Evolutionary conservation across 148 eudicot genomes (phyloP), one percentile per base, ranked within the genome.

Genomic region (Rhododendron ovatum): DNA sequence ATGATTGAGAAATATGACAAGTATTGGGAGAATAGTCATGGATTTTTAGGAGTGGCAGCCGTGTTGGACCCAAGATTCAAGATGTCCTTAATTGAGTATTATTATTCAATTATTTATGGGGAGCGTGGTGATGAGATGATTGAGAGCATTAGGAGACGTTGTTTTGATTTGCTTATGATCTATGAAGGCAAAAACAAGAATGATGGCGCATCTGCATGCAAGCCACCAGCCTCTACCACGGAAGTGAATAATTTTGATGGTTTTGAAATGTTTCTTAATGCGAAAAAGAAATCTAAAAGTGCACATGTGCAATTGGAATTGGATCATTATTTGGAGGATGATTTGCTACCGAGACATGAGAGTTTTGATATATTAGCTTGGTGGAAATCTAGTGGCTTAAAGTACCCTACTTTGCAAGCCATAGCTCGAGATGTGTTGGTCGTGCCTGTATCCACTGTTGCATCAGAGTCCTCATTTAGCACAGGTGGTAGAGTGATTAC

Each of bases 361-460:
- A 53, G 35, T 83, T 83, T 83, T 1, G 84, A 80, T 78, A 35
- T 88, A 5, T 33, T 88, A 18, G 20, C 24, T n/a, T 78, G 80
- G 84, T 89, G 87, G 89, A 85, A 55, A 37, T 3, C 50, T 4
- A 48, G 20, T 35, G 41, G 3, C 1, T 12, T 17, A 2, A 18
- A 67, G 39, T 77, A 43, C 50, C 82, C 86, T n/a, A 79, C 76
- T 22, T 18, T 82, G 37, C 61, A 83, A 45, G 85, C 55, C 76
- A 89, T 89, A 81, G 86, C 75, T 26, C 59, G 55, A 35, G 89
- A 87, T 85, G 67, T 89, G 63, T 69, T 89, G 3, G 91, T 81
- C 45, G 82, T 85, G 51, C 87, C 86, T 1, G 39, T 82, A 4
- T 82, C 69, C 2, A 87, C 77, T 20, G 86, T 85, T 82, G 84